These are phyloP conservation scores for Pyrenophora tritici-repentis DNA, from an alignment of 2,329 filamentous ascomycete species.

Conservation along the genomic window DNA sequence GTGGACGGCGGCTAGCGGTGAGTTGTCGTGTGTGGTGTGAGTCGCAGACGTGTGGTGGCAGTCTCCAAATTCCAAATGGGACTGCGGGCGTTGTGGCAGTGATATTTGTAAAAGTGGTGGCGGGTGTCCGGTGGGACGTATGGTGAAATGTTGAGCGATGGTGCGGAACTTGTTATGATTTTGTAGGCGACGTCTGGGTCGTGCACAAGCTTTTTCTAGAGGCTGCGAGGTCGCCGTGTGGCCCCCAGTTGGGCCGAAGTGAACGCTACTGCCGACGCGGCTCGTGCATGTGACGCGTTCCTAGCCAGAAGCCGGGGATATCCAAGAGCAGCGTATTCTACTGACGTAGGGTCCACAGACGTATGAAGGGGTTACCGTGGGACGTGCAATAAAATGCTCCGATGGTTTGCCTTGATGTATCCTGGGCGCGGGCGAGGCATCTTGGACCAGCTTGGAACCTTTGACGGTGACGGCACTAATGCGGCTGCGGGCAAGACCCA, in stretches of 20 bases:
- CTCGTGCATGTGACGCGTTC: constrained; percentile 7
- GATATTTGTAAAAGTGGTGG: constrained; percentile 30
- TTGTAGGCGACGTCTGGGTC: constrained; percentile 3
- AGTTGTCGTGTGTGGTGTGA: constrained; percentile 19
- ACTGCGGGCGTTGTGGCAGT: constrained; percentile 3
- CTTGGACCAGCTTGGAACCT: background rate
- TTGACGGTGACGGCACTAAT: background rate
- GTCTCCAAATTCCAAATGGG: constrained; percentile 6
- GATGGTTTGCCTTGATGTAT: background rate
- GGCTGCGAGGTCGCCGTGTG: constrained; percentile 1
- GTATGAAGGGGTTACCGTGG: background rate
- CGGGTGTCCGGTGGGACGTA: too few species aligned
- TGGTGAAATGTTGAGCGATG: constrained; percentile 11
- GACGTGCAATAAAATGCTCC: background rate
- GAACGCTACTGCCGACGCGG: background rate
- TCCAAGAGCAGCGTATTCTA: background rate
- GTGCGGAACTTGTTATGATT: constrained; percentile 13
- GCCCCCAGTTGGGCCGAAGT: constrained; percentile 16
- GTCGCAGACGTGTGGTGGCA: constrained; percentile 15
- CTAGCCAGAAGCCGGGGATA: background rate
- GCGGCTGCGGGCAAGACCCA: constrained; percentile 5
- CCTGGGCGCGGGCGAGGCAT: too few species aligned
- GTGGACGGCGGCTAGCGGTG: constrained; percentile 22
- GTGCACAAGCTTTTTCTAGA: constrained; percentile 13
- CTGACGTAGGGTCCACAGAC: constrained; percentile 6